Evolutionary conservation across 306 rosid species (phyloP), one percentile per base, ranked within the genome.

Genomic region (Sesbania bispinosa): DNA sequence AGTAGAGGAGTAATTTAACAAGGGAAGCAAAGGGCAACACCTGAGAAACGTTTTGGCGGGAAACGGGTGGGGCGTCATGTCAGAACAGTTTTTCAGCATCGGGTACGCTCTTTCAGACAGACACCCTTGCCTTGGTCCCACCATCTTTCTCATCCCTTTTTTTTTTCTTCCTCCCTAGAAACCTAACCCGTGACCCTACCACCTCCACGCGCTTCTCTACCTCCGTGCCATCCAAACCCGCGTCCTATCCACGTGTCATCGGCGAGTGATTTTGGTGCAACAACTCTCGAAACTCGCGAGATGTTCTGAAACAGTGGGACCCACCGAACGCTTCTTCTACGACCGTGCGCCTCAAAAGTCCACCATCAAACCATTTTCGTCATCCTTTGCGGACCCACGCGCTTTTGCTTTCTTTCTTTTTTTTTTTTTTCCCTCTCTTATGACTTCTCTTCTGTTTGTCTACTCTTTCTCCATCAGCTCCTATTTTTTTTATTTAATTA

Each of bases 361-460:
- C 76, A 81, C 79, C 20, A 46, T 4, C 2, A 32, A 45, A 47
- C 79, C 45, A 61, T 79, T 77, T 71, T 79, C 35, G 84, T 80
- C 83, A 42, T 27, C 26, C 14, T 19, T 55, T 64, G 45, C 7
- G 91, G 92, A 67, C 88, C 91, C 88, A 87, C 89, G 70, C 92
- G 89, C 57, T 81, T 86, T 76, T 43, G 60, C 26, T 15, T 36
- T 67, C 35, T 65, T 60, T 60, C 33, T 60, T 21, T 55, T 21
- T n/a, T 18, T 42, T 6, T n/a, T 36, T 8, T 6, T 1, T 14
- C 6, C 10, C 2, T 5, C 23, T 7, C n/a, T n/a, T 26, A 69
- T n/a, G 15, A 66, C 75, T 69, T 69, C 21, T 33, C 20, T 41
- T n/a, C n/a, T n/a, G 6, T 41, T 67, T 33, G 18, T 24, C 36